phyloP scores from a whole-genome alignment of 805 yeast genomes.

The Ogataea salicorniae region DNA sequence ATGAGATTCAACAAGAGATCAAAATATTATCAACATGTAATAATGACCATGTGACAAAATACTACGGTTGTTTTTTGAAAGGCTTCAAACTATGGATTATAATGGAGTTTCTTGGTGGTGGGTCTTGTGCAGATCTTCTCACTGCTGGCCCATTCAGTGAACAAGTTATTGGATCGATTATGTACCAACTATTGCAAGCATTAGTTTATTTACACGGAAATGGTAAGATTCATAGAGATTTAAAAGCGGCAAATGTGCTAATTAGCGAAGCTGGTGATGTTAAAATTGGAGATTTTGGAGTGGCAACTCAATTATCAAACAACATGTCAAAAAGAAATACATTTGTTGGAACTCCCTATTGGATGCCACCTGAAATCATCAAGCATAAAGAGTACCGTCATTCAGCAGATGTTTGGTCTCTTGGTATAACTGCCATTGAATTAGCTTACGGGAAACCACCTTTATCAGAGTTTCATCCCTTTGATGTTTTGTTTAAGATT shows the following conservation, averaged over 20 bases:
- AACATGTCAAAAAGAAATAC: conserved; percentile 47
- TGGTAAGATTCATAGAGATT: conserved; percentile 86
- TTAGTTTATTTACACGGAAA: conserved; percentile 60
- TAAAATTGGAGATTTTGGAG: conserved; percentile 94
- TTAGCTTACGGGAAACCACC: conserved; percentile 73
- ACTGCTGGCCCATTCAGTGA: conserved; percentile 57
- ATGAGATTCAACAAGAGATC: conserved; percentile 71
- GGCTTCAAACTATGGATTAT: conserved; percentile 71
- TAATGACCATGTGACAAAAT: conserved; percentile 56
- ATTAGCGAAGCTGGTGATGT: conserved; percentile 66
- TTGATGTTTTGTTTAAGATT: conserved; percentile 48
- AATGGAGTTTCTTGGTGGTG: conserved; percentile 80
- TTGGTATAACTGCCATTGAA: conserved; percentile 76
- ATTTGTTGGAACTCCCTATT: conserved; percentile 57
- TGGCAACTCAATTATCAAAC: conserved; percentile 71
- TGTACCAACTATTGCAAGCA: conserved; percentile 54
- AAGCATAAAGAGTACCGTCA: conserved; percentile 53
- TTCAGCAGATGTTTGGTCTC: conserved; percentile 74
- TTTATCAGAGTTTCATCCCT: conserved; percentile 46
- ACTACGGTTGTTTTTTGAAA: conserved; percentile 66
- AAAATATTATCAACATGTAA: conserved; percentile 63
- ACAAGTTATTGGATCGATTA: conserved; percentile 46
- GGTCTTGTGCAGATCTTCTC: conserved; percentile 63
- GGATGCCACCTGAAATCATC: conserved; percentile 64
- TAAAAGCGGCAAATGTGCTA: conserved; percentile 87